A percentile compares a stretch with the other conserved stretches of the same genome.
Evolutionary conservation across 148 eudicot genomes (phyloP).

Genomic region (Diospyros lotus): DNA sequence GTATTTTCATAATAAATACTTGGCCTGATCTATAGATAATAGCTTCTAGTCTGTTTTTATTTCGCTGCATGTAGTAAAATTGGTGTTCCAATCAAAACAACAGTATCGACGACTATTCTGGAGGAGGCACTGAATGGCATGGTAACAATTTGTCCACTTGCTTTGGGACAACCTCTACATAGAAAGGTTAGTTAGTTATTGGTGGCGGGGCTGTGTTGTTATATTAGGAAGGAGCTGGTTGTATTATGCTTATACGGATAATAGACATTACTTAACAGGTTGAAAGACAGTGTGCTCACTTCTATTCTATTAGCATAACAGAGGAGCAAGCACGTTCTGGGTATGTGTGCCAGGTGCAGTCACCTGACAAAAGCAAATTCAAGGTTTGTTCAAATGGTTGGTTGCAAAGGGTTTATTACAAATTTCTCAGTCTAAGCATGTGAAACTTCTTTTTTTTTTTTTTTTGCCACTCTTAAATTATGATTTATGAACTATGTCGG

Average conservation of each 20-base stretch:
- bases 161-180: constrained; percentile 61
- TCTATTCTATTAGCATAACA: constrained; percentile 76
- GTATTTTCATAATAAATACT: background rate
- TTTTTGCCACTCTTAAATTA: too few relatives aligned
- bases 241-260: constrained; percentile 10
- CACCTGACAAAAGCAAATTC: constrained; percentile 86
- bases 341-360: constrained; percentile 78
- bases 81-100: constrained; percentile 95
- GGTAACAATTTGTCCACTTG: constrained; percentile 58
- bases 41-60: background rate
- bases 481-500: too few relatives aligned
- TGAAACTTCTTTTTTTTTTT: background rate
- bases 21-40: constrained; percentile 8
- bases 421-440: background rate
- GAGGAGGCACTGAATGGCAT: constrained; percentile 92
- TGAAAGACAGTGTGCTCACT: constrained; percentile 91
- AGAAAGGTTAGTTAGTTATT: constrained; percentile 55
- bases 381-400: constrained; percentile 51
- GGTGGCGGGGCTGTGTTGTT: background rate
- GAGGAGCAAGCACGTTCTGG: constrained; percentile 82
- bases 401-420: background rate
- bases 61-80: constrained; percentile 59
- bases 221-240: background rate
- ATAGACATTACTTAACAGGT: constrained; percentile 46
- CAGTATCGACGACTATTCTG: constrained; percentile 86